Evolutionary conservation across 2,329 filamentous ascomycete species (phyloP).

Genomic region (Dendryphion nanum): DNA sequence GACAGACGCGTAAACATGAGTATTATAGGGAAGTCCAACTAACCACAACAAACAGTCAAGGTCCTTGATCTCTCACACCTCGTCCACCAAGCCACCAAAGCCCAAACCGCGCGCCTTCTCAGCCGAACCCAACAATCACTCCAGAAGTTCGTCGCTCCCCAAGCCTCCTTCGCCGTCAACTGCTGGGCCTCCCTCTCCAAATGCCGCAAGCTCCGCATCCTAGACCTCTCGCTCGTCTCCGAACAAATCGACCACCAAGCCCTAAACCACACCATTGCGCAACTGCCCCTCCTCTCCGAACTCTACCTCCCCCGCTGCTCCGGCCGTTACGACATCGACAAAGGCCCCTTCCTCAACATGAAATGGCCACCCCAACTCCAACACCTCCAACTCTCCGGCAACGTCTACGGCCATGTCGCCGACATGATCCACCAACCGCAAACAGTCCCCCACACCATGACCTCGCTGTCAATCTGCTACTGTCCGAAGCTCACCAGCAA

Average conservation of each 20-base stretch:
- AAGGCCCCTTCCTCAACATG: constrained; percentile 21
- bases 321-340: constrained; percentile 27
- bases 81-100: constrained; percentile 60
- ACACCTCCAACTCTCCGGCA: constrained; percentile 45
- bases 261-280: constrained; percentile 52
- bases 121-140: constrained; percentile 53
- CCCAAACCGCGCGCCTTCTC: constrained; percentile 56
- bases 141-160: constrained; percentile 57
- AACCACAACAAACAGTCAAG: constrained; percentile 38
- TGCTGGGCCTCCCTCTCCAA: constrained; percentile 58
- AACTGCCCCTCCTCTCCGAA: constrained; percentile 44
- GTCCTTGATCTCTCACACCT: constrained; percentile 54
- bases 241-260: constrained; percentile 50
- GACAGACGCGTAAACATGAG: not conserved
- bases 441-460: constrained; percentile 29
- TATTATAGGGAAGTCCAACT: not conserved
- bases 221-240: constrained; percentile 55
- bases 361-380: constrained; percentile 46
- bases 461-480: constrained; percentile 39
- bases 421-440: constrained; percentile 33
- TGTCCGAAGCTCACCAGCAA: constrained; percentile 40
- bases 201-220: constrained; percentile 48
- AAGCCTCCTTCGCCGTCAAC: constrained; percentile 57
- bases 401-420: constrained; percentile 44
- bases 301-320: constrained; percentile 48